A percentile compares a stretch with the other conserved stretches of the same genome.
Conservation (phyloP, 78 protist genomes). For the Dictyostelium discoideum region DNA sequence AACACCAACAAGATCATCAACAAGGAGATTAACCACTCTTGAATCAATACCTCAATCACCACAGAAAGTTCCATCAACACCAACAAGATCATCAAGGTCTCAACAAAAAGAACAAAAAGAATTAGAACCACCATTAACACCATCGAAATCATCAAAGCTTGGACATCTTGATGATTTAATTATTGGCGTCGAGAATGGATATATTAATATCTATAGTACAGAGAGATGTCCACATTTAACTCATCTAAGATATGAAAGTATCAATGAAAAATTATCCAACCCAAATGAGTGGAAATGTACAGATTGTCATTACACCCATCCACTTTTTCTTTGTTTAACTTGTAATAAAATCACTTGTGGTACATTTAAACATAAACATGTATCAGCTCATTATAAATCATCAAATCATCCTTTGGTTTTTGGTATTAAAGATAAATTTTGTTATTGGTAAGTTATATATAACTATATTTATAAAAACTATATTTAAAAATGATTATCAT, state of each 20-base stretch:
- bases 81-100: not conserved
- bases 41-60: too few species aligned
- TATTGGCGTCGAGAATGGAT: not conserved
- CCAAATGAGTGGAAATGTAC: conserved; percentile 10
- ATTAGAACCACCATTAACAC: not conserved
- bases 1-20: not conserved
- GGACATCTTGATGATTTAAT: conserved; percentile 9
- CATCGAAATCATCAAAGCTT: not conserved
- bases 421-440: conserved; percentile 23
- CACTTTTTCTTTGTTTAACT: conserved; percentile 28
- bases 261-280: not conserved
- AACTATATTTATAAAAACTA: too few species aligned
- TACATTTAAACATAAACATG: not conserved
- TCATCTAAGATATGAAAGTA: not conserved
- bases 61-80: too few species aligned
- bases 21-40: too few species aligned
- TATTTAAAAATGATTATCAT: not conserved
- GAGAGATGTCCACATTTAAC: conserved; percentile 28
- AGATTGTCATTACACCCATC: not conserved
- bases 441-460: conserved; percentile 51
- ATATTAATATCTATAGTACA: not conserved
- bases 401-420: conserved; percentile 23
- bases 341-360: conserved; percentile 31
- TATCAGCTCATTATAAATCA: not conserved
- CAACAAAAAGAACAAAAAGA: not conserved